A percentile compares a stretch with the other conserved stretches of the same genome.
Evolutionary conservation across 495 filamentous ascomycete species (phyloP).

Genomic region (Aspergillus egyptiacus): DNA sequence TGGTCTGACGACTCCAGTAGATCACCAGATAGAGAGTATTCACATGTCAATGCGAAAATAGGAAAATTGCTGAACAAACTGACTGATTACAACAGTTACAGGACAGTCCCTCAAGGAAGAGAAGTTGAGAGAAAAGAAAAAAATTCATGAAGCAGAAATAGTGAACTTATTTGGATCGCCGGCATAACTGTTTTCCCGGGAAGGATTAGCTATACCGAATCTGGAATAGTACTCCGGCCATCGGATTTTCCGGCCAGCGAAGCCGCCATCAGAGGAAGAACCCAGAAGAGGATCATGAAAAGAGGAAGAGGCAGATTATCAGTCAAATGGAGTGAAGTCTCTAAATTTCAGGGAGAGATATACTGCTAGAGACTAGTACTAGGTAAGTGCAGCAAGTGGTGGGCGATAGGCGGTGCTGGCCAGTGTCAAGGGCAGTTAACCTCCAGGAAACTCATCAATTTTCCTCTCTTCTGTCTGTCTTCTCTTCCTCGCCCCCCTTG

Average conservation of each 20-base stretch:
- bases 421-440: background rate
- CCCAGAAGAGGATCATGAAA: conserved; percentile 3
- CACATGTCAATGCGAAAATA: too few relatives aligned
- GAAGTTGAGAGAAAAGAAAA: conserved; percentile 12
- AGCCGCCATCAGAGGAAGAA: conserved; percentile 7
- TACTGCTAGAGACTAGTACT: background rate
- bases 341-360: background rate
- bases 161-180: conserved; percentile 5
- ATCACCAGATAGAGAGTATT: background rate
- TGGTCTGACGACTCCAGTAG: conserved; percentile 2
- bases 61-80: too few relatives aligned
- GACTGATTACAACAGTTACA: too few relatives aligned
- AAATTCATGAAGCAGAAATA: conserved; percentile 29
- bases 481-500: conserved; percentile 4
- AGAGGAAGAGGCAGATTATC: conserved; percentile 7
- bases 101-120: background rate
- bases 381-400: background rate
- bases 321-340: conserved; percentile 4
- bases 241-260: conserved; percentile 15
- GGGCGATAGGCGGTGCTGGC: background rate
- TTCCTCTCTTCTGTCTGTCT: conserved; percentile 7
- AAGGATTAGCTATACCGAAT: conserved; percentile 23
- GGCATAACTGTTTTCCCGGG: conserved; percentile 18
- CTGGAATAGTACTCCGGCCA: conserved; percentile 24
- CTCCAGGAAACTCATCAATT: conserved; percentile 1